Evolutionary conservation across 2,329 filamentous ascomycete genomes (phyloP), one percentile per base, ranked within the genome.

Genomic region (Ilyonectria destructans): DNA sequence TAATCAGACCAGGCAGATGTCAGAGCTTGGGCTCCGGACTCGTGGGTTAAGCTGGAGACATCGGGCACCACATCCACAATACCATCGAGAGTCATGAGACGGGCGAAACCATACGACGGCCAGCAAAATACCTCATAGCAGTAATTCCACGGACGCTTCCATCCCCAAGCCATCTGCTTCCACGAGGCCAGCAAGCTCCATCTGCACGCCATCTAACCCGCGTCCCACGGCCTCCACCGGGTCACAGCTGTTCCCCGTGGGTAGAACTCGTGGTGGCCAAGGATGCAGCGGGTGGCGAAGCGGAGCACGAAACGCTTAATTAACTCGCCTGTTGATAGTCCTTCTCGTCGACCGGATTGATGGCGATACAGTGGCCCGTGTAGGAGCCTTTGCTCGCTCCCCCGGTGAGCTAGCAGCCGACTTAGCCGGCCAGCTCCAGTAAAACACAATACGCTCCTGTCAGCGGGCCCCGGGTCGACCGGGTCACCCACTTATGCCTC

Each of bases 371-470:
- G 60, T 71, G 70, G 70, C 55, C 71, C 67, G 69, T 74, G 67
- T 65, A 33, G 52, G 2, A 31, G n/a, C 40, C 40, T n/a, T 19
- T 17, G 40, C 15, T n/a, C 7, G 26, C 19, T 29, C 29, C 55
- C 55, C 63, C 56, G 10, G 31, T 46, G 43, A 52, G 63, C 64
- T 46, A 35, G 56, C 58, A 75, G 71, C 73, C 73, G 73, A 65
- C 68, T 70, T 75, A 75, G 69, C 73, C 73, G 73, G 59, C 58
- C 29, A 61, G 51, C 46, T 67, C 58, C 67, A 65, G 59, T 64
- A 37, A 59, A 55, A 59, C 35, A 19, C 6, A 29, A 26, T n/a
- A 54, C 21, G 19, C 31, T 56, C 58, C 69, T 62, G 69, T 43
- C 29, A 54, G 58, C 64, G 64, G 64, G 35, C 58, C 63, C 64